These are phyloP conservation scores for Apiotrichum porosum DNA, from an alignment of 1,284 basidiomycete species.

Conservation along the genomic window DNA sequence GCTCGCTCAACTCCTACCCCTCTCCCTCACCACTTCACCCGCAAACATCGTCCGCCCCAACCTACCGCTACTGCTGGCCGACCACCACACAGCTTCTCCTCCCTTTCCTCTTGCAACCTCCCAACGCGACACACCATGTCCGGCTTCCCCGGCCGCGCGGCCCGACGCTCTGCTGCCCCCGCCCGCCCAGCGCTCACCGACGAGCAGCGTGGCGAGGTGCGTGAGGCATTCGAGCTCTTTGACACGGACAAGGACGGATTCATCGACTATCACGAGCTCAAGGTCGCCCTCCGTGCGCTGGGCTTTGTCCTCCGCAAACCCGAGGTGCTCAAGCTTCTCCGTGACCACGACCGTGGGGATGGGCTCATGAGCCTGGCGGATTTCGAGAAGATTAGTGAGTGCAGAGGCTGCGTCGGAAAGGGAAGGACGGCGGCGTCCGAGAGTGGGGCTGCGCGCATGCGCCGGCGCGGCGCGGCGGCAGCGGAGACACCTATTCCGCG, in stretches of 20 bases:
- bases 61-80: too few relatives aligned
- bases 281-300: conserved; percentile 95
- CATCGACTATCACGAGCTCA: conserved; percentile 96
- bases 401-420: too few relatives aligned
- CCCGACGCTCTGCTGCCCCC: conserved; percentile 8
- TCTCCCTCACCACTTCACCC: too few relatives aligned
- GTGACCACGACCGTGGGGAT: conserved; percentile 87
- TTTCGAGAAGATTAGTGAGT: conserved; percentile 94
- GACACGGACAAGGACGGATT: conserved; percentile 98
- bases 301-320: conserved; percentile 98
- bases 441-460: not conserved
- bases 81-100: too few relatives aligned
- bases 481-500: not conserved
- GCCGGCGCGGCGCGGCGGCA: not conserved
- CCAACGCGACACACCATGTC: conserved; percentile 9
- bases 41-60: too few relatives aligned
- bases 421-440: not conserved
- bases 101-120: not conserved
- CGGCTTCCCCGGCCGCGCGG: conserved; percentile 12
- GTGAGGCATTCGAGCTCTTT: conserved; percentile 98
- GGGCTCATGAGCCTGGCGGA: conserved; percentile 93
- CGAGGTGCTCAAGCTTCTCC: conserved; percentile 89
- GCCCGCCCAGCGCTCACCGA: conserved; percentile 72
- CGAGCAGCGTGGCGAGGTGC: conserved; percentile 95
- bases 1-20: too few relatives aligned